Conservation (phyloP, 306 rosid genomes). For the Inga leiocalycina region DNA sequence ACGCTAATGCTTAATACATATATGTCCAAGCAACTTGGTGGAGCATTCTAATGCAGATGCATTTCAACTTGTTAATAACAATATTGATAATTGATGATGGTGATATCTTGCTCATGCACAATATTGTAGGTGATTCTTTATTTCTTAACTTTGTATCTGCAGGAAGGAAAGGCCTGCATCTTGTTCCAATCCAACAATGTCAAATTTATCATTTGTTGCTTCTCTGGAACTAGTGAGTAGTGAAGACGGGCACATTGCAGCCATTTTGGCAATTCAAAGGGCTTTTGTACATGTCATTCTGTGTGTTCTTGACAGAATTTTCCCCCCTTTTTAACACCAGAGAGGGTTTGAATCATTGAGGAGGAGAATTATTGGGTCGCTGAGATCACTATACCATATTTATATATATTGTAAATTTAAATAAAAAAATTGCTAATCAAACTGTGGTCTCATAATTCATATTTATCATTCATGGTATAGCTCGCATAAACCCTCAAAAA, state of each 20-base stretch:
- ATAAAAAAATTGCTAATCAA: background rate
- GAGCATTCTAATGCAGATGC: background rate
- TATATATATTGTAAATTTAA: background rate
- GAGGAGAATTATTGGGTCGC: background rate
- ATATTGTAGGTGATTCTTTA: background rate
- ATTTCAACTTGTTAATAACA: background rate
- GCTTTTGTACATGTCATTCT: conserved; percentile 1
- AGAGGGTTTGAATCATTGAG: background rate
- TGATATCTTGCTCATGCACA: background rate
- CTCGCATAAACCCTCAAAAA: background rate
- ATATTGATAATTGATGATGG: background rate
- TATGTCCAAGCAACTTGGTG: no score
- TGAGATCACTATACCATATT: background rate
- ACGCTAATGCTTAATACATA: background rate
- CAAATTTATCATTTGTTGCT: conserved; percentile 31
- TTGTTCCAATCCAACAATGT: conserved; percentile 27
- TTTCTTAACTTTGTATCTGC: conserved; percentile 12
- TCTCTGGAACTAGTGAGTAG: conserved; percentile 10
- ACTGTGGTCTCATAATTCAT: background rate
- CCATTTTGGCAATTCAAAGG: conserved; percentile 31
- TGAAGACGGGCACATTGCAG: conserved; percentile 1
- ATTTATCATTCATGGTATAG: background rate
- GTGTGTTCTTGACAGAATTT: background rate
- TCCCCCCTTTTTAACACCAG: no score
- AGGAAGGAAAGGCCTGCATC: conserved; percentile 27